Evolutionary conservation across 257 asterid species (phyloP).

Genomic region (Solanum medicagineum): DNA sequence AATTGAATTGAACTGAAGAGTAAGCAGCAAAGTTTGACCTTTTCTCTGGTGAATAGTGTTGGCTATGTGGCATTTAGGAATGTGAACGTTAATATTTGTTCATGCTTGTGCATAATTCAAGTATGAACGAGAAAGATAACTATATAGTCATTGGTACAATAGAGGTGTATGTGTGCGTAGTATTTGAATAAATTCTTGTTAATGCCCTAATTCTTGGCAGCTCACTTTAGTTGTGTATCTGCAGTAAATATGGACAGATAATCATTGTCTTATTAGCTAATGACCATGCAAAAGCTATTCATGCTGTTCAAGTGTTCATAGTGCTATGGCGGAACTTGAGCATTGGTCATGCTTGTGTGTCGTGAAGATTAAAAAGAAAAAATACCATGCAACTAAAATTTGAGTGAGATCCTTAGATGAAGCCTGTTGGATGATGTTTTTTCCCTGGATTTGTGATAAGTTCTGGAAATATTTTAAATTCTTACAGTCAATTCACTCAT

Average conservation of each 20-base stretch:
- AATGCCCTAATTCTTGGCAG: constrained; percentile 65
- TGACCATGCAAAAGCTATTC: not conserved
- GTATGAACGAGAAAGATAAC: not conserved
- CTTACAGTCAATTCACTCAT: not conserved
- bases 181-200: not conserved
- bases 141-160: not conserved
- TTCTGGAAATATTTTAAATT: not conserved
- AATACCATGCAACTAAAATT: not conserved
- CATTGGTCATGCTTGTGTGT: not conserved
- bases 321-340: not conserved
- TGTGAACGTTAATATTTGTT: not conserved
- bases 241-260: constrained; percentile 82
- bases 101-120: not conserved
- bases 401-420: not conserved
- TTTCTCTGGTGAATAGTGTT: not conserved
- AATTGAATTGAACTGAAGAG: not conserved
- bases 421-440: not conserved
- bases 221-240: constrained; percentile 47
- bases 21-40: not conserved
- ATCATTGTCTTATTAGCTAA: not conserved
- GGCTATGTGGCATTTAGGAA: not conserved
- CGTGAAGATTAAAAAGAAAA: not conserved
- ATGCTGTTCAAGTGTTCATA: not conserved
- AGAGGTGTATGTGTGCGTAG: not conserved
- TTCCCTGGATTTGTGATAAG: not conserved